A percentile compares a stretch with the other conserved stretches of the same genome.
These are phyloP conservation scores for Gaillardinia entomophila DNA, from an alignment of 805 yeast species.

Conservation along the genomic window DNA sequence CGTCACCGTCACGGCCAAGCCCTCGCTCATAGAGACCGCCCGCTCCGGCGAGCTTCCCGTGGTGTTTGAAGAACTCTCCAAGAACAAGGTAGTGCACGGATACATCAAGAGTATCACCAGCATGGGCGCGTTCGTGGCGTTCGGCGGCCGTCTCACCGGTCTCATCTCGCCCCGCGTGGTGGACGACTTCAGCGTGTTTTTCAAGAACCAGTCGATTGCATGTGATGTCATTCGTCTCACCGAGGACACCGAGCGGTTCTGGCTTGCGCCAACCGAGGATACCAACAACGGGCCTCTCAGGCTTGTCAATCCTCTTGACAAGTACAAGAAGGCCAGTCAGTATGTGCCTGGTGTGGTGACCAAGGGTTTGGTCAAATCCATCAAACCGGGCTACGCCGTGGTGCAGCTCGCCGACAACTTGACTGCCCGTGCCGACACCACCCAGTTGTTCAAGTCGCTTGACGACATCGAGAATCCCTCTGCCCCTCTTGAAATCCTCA, in stretches of 20 bases:
- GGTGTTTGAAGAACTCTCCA: conserved; percentile 51
- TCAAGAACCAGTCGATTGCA: conserved; percentile 63
- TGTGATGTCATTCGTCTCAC: conserved; percentile 65
- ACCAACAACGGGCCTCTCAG: conserved; percentile 15
- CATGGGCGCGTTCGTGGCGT: conserved; percentile 77
- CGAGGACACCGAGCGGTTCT: conserved; percentile 63
- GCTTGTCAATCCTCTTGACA: conserved; percentile 60
- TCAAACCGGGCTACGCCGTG: conserved; percentile 69
- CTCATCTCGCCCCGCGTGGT: conserved; percentile 71
- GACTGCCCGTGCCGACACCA: conserved; percentile 73
- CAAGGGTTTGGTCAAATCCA: conserved; percentile 52
- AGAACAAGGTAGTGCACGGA: conserved; percentile 51
- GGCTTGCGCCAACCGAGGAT: conserved; percentile 50
- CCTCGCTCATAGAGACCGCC: conserved; percentile 63
- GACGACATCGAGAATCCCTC: conserved; percentile 51
- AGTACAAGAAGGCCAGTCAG: conserved; percentile 46
- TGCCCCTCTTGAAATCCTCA: conserved; percentile 54
- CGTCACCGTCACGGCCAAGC: conserved; percentile 59
- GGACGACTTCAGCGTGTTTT: conserved; percentile 52
- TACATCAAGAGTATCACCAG: conserved; percentile 73
- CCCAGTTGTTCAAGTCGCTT: conserved; percentile 55
- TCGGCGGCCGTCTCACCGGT: conserved; percentile 78
- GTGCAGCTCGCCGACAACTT: conserved; percentile 71
- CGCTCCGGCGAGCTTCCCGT: conserved; percentile 49
- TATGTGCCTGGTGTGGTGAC: conserved; percentile 46